These are phyloP conservation scores for Blastobotrys proliferans DNA, from an alignment of 1,139 yeast species.

Conservation along the genomic window DNA sequence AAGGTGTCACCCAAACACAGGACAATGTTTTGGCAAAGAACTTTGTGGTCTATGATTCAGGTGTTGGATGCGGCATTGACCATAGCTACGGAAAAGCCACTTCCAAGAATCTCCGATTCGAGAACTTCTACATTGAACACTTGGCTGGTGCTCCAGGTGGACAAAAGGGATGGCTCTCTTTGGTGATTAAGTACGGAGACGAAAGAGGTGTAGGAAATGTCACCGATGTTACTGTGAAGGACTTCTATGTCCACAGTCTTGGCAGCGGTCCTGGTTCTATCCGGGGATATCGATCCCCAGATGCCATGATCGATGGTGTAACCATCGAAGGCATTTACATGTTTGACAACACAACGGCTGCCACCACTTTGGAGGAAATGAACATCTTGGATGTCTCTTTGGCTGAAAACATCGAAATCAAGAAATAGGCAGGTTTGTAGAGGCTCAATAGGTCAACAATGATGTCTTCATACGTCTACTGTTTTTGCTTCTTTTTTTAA, in stretches of 20 bases:
- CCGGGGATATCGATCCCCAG: neutral
- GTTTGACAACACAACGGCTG: slow-evolving; percentile 2
- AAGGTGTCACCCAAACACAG: slow-evolving; percentile 1
- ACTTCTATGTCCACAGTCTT: neutral
- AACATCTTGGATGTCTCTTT: neutral
- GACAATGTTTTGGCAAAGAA: neutral
- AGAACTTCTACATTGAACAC: neutral
- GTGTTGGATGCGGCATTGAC: slow-evolving; percentile 1
- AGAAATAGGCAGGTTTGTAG: too few relatives aligned
- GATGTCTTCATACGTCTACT: too few relatives aligned
- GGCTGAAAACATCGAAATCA: neutral
- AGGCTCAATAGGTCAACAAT: too few relatives aligned
- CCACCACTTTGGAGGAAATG: slow-evolving; percentile 2
- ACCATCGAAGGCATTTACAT: neutral
- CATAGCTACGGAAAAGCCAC: neutral
- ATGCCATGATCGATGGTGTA: neutral
- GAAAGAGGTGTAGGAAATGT: neutral
- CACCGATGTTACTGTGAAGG: neutral
- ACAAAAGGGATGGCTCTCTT: neutral
- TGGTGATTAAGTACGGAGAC: neutral
- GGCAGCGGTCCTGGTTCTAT: neutral
- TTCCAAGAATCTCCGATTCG: neutral
- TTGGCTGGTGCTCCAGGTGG: neutral
- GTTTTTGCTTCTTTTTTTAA: too few relatives aligned
- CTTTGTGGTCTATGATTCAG: neutral